Evolutionary conservation across 2,329 filamentous ascomycete species (phyloP), one percentile per base, ranked within the genome.

Genomic region (Claviceps maximensis): DNA sequence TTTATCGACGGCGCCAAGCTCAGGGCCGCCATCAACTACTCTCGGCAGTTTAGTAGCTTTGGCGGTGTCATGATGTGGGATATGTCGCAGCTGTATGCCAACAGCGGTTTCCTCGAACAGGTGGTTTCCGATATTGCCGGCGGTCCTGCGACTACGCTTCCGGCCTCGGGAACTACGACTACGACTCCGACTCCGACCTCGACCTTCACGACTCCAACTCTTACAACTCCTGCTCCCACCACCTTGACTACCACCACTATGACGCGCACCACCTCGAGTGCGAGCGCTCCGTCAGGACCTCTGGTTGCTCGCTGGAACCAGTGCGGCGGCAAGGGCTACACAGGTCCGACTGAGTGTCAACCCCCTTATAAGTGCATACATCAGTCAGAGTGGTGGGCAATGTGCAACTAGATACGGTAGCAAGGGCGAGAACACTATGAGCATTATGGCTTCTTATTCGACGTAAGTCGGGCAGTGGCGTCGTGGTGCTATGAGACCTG

Each of bases 11-110:
- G 73, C 2, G 58, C 59, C n/a, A 63, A 71, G 23, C 69, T 86
- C 41, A 66, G 62, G 21, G 61, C 68, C 5, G 71, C 82, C 33
- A 73, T 86, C 56, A 53, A 70, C 36, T 83, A 78, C 60, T 71
- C 68, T 46, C 75, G 75, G 65, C 63, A 67, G 42, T 85, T 76
- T 60, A 64, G 69, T 3, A 83, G 74, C 64, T 85, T 86, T 59
- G 82, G 81, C 8, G 83, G 83, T 31, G 74, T 82, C 29, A 84
- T 86, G 82, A 72, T 84, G 68, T 86, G 82, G 83, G 83, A 86
- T 64, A 77, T 77, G 66, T 77, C 71, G 31, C 80, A 83, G 68
- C 71, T 77, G 2, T 81, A 75, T 57, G 66, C 67, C n/a, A 84
- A 84, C 64, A 36, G 58, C 2, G 80, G 78, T 1, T 83, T 81